phyloP scores from a whole-genome alignment of 495 filamentous ascomycete species.

The Aspergillus nidulans region DNA sequence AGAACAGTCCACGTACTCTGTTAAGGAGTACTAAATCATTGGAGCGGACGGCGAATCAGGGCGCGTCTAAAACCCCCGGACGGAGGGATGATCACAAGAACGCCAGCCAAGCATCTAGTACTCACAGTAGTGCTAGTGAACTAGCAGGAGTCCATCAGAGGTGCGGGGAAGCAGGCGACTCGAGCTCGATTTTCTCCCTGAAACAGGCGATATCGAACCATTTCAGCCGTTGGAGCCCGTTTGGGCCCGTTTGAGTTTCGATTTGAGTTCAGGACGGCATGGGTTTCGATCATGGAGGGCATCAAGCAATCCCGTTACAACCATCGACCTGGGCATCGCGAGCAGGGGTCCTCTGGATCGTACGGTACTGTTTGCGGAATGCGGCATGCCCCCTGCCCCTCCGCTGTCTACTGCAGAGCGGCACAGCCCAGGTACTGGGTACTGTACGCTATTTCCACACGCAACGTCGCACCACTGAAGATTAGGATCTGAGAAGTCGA shows the following conservation, averaged over 20 bases:
- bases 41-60: conserved; percentile 1
- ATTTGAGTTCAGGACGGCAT: background rate
- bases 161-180: conserved; percentile 7
- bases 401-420: background rate
- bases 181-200: background rate
- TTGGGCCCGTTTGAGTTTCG: too few relatives aligned
- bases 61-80: background rate
- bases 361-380: background rate
- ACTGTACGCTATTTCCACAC: too few relatives aligned
- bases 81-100: conserved; percentile 11
- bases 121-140: too few relatives aligned
- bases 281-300: background rate
- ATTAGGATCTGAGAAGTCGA: too few relatives aligned
- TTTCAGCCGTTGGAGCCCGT: too few relatives aligned
- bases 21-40: background rate
- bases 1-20: too few relatives aligned
- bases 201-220: too few relatives aligned
- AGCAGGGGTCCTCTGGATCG: background rate
- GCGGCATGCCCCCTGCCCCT: too few relatives aligned
- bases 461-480: too few relatives aligned
- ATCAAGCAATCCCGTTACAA: background rate
- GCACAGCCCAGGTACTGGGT: background rate
- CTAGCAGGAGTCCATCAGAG: too few relatives aligned
- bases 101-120: conserved; percentile 4
- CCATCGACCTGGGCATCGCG: background rate